Percentiles rank a stretch among this genome's conserved stretches.
Conservation (phyloP, 2,329 filamentous ascomycete species). For the Penicillium sp. region DNA sequence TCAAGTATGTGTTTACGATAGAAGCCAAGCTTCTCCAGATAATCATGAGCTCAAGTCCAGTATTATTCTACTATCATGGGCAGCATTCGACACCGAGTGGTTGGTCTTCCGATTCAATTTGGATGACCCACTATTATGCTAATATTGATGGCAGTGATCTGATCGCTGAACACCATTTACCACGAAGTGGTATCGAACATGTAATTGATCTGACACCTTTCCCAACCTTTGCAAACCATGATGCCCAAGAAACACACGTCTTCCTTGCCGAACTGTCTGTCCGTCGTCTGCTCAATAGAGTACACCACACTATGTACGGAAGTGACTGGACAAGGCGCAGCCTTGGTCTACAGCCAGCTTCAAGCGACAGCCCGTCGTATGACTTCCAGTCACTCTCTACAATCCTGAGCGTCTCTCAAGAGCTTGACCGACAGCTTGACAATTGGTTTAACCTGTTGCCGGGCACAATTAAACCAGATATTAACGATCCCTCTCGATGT, state of each 20-base stretch:
- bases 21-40: constrained; percentile 7
- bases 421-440: constrained; percentile 2
- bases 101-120: background rate
- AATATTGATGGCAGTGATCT: background rate
- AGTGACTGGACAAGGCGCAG: constrained; percentile 8
- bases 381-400: constrained; percentile 8
- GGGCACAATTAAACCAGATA: constrained; percentile 3
- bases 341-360: constrained; percentile 6
- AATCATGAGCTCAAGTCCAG: constrained; percentile 4
- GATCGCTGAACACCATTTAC: constrained; percentile 7
- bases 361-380: constrained; percentile 7
- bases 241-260: constrained; percentile 5
- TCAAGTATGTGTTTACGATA: background rate
- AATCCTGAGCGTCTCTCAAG: constrained; percentile 6
- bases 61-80: constrained; percentile 6
- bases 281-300: constrained; percentile 4
- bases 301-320: constrained; percentile 8
- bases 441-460: constrained; percentile 4
- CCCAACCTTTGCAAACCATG: background rate
- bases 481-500: constrained; percentile 2
- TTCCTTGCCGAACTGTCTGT: constrained; percentile 7
- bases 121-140: background rate
- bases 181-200: constrained; percentile 9
- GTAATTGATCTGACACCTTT: constrained; percentile 10
- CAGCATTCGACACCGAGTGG: constrained; percentile 8